Evolutionary conservation across 2,329 filamentous ascomycete species (phyloP), one percentile per base, ranked within the genome.

Genomic region (Didymosphaeria variabile): DNA sequence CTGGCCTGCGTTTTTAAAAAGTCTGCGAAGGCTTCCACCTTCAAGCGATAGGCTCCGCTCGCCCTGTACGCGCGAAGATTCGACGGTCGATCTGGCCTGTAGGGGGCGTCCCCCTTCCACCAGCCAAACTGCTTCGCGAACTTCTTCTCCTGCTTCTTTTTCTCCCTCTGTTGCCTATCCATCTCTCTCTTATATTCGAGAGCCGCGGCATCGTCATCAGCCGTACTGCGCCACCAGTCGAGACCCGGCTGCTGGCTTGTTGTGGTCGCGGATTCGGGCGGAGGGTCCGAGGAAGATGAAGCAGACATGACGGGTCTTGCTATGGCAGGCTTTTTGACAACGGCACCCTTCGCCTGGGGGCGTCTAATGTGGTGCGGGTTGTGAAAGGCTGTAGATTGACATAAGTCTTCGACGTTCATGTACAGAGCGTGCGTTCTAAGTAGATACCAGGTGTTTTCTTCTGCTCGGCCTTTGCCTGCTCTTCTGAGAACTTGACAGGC

Each of bases 201-300:
- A 65, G 83, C 85, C 66, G 87, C 85, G 31, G 86, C 84, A 71
- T 93, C 93, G 58, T 97, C 92, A 67, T 97, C 92, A n/a, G 93
- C 91, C 52, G 87, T 89, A 1, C 87, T 87, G 91, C 93, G 97
- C 78, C 97, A 75, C 49, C 56, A 64, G 5, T 63, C 57, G 31
- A 67, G 40, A 10, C 32, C 47, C 15, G 38, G 56, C 46, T 59
- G 57, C 23, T 62, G 38, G 34, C n/a, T 19, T 15, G 26, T 46
- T 23, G 61, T 4, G 31, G 40, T 46, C 23, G 70, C 49, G 34
- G 61, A 38, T 32, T 62, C 55, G 26, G 71, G 57, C 5, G 62
- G 59, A 5, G 66, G 58, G 36, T 62, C 67, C 45, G 70, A 55
- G 3, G 53, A 62, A 21, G 61, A 55, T 34, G 58, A 61, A n/a